phyloP scores from a whole-genome alignment of 202 grass and related monocot species.

The Dendrocalamus latiflorus region DNA sequence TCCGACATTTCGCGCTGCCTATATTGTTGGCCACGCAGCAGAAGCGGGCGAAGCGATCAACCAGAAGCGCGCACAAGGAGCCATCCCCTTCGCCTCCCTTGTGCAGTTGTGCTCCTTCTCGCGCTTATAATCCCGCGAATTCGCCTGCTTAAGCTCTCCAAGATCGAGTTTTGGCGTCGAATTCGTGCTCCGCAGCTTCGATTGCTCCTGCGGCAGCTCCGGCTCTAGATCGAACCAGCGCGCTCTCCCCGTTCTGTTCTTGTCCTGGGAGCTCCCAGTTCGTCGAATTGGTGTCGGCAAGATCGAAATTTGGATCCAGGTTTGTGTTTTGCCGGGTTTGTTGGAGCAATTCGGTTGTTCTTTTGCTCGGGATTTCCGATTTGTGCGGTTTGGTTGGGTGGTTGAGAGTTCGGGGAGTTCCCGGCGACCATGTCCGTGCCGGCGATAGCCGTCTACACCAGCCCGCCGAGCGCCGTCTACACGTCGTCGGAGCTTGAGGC shows the following conservation, averaged over 20 bases:
- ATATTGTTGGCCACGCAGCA: constrained; percentile 32
- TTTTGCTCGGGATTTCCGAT: background rate
- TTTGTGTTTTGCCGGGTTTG: too few species aligned
- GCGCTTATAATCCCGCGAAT: constrained; percentile 23
- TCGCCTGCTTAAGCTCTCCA: constrained; percentile 2
- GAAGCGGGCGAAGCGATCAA: constrained; percentile 3
- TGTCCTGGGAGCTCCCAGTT: background rate
- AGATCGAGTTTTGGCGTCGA: background rate
- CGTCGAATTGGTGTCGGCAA: background rate
- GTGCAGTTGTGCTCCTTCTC: background rate
- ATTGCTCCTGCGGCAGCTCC: too few species aligned
- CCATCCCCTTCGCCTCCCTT: background rate
- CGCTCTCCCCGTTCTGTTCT: background rate
- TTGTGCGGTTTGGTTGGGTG: background rate
- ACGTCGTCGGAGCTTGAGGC: constrained; percentile 24
- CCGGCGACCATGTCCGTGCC: constrained; percentile 52
- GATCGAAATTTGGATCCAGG: background rate
- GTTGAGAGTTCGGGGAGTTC: background rate
- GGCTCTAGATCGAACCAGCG: background rate
- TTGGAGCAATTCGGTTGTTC: background rate
- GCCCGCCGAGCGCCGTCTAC: constrained; percentile 28
- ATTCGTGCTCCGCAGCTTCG: too few species aligned
- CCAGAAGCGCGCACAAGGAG: constrained; percentile 11
- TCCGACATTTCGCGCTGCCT: too few species aligned
- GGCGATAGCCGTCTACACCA: constrained; percentile 61